Evolutionary conservation across 257 asterid species (phyloP).

Genomic region (Primulina eburnea): DNA sequence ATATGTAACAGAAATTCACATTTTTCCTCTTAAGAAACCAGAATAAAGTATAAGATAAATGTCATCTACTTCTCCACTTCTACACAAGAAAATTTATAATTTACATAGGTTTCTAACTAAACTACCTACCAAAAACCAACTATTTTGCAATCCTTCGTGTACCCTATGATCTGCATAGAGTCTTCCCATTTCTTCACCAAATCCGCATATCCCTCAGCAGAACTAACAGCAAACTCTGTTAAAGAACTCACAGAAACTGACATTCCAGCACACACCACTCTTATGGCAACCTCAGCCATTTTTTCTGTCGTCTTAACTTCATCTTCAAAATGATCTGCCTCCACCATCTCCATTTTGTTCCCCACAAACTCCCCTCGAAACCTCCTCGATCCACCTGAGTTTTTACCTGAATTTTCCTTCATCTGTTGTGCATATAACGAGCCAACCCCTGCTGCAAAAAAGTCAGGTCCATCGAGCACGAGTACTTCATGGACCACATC

Average conservation of each 20-base stretch:
- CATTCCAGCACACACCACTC: conserved; percentile 95
- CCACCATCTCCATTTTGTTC: conserved; percentile 55
- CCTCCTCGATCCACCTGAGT: conserved; percentile 49
- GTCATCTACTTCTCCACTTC: neutral
- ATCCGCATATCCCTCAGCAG: conserved; percentile 72
- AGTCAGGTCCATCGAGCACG: conserved; percentile 85
- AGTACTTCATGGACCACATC: conserved; percentile 53
- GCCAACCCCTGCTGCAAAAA: conserved; percentile 79
- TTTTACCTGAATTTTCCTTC: conserved; percentile 59
- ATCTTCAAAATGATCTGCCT: conserved; percentile 56
- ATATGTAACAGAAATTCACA: neutral
- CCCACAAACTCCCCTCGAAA: conserved; percentile 41
- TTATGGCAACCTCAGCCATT: conserved; percentile 83
- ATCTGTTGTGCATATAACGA: conserved; percentile 72
- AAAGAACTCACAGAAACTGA: conserved; percentile 79
- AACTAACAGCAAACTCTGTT: conserved; percentile 64
- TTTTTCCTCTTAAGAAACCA: neutral
- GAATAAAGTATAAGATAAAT: neutral
- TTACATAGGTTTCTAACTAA: neutral
- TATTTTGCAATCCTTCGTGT: neutral
- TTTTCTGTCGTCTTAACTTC: conserved; percentile 82
- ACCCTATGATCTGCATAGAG: conserved; percentile 22
- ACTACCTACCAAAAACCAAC: neutral
- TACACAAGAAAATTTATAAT: neutral
- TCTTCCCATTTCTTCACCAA: conserved; percentile 61